Evolutionary conservation across 2,329 filamentous ascomycete species (phyloP), one percentile per base, ranked within the genome.

Genomic region (Hypoxylon sp.): DNA sequence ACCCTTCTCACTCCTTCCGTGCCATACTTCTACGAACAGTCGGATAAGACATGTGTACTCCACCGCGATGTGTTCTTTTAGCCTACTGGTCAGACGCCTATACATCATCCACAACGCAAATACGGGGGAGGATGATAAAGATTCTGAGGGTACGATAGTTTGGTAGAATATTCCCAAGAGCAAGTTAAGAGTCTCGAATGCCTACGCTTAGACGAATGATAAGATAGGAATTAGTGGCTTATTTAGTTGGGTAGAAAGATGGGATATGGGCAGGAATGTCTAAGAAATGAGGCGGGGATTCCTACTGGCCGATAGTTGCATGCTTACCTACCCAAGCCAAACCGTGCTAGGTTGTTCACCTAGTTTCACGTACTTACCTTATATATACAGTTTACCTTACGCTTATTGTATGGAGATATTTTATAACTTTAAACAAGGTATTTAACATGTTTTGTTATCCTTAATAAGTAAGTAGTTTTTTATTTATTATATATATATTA

Each of bases 301-400:
- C 23, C 14, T 3, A 30, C 21, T 36, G 43, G 32, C 32, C 48
- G 43, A 63, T 10, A 19, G 34, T 52, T 28, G 28, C 50, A 23
- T n/a, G 38, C 48, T 41, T 41, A 45, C 43, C n/a, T 41, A 45
- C 50, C 38, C 38, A 59, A 63, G 53, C 59, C 64, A 51, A 53
- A 60, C 30, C 14, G 38, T 17, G 50, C 48, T 14, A 52, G 55
- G 21, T 36, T 17, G 36, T 49, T 63, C 51, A 17, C 43, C 23
- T 28, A 36, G 30, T 55, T 60, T 65, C 38, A 61, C 46, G 30
- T 52, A 53, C n/a, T 3, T 36, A 28, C 11, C 21, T 34, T 55
- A 55, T 45, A 36, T 48, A 61, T 50, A 52, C 59, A 66, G 46
- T 45, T 45, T 14, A 30, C 6, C 28, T 30, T 45, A 43, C 49